Conservation (phyloP, 2,329 filamentous ascomycete species). For the Fusarium subtropicale region DNA sequence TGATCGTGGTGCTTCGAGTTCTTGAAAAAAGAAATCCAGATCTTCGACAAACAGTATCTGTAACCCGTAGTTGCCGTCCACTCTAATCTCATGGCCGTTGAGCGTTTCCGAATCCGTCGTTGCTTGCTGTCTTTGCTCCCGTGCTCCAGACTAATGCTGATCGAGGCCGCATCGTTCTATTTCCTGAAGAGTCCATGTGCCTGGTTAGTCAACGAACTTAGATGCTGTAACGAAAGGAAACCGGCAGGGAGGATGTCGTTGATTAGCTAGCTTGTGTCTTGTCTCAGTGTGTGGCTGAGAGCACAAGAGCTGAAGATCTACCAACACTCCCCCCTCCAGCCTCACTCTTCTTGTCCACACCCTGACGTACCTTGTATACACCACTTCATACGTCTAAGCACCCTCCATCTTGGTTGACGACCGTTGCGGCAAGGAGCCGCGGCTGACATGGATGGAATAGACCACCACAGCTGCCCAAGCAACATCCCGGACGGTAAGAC, state of each 20-base stretch:
- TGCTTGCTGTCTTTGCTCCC: constrained; percentile 7
- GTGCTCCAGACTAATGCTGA: not conserved
- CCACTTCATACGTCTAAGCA: not conserved
- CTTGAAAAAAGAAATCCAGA: not conserved
- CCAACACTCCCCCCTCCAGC: not conserved
- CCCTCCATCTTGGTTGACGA: not conserved
- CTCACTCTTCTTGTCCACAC: not conserved
- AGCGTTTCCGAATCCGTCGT: constrained; percentile 20
- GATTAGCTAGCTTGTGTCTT: not conserved
- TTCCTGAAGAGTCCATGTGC: constrained; percentile 7
- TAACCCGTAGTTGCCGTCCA: constrained; percentile 25
- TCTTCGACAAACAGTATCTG: constrained; percentile 33
- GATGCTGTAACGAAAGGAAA: not conserved
- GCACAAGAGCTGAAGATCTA: not conserved
- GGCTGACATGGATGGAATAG: not conserved
- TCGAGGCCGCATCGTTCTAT: not conserved
- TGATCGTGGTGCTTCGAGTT: not conserved
- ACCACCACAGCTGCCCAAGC: not conserved
- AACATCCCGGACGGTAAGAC: constrained; percentile 7
- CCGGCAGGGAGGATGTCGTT: not conserved
- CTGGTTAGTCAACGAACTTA: not conserved
- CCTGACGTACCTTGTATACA: not conserved
- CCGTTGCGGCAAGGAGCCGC: constrained; percentile 3
- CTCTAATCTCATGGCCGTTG: constrained; percentile 28
- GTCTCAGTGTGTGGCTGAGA: not conserved